Conservation (phyloP, 2,329 filamentous ascomycete genomes). For the Nigrospora osmanthi region DNA sequence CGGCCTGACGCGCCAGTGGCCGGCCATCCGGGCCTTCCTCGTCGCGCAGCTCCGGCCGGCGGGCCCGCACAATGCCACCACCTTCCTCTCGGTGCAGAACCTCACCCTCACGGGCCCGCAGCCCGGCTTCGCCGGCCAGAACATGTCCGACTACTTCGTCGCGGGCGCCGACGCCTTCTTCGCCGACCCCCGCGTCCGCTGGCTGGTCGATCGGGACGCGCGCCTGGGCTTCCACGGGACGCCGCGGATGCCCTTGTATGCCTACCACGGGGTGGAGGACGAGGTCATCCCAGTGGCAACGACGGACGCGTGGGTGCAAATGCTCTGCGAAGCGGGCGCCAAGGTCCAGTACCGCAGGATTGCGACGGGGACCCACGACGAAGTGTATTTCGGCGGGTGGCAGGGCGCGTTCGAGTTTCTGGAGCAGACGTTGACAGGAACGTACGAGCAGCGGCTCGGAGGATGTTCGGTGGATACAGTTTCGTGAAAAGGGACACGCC, state of each 20-base stretch:
- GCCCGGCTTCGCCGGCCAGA: conserved; percentile 19
- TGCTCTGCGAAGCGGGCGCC: not conserved
- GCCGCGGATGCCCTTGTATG: conserved; percentile 35
- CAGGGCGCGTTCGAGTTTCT: too few relatives aligned
- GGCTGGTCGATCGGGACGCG: not conserved
- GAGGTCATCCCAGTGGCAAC: not conserved
- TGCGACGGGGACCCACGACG: not conserved
- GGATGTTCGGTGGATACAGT: too few relatives aligned
- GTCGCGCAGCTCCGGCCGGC: conserved; percentile 15
- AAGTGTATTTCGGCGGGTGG: not conserved
- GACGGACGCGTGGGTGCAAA: not conserved
- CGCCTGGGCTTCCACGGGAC: conserved; percentile 20
- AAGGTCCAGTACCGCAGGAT: not conserved
- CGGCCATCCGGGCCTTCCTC: conserved; percentile 12
- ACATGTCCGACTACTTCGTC: conserved; percentile 33
- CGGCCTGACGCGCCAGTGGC: not conserved
- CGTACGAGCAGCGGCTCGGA: too few relatives aligned
- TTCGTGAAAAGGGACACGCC: too few relatives aligned
- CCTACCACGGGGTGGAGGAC: conserved; percentile 33
- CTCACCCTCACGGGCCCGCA: conserved; percentile 17
- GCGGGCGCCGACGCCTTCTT: conserved; percentile 22
- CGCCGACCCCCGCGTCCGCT: conserved; percentile 8
- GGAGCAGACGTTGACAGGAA: too few relatives aligned
- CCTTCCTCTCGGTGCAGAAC: conserved; percentile 20
- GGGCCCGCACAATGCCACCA: conserved; percentile 23